Evolutionary conservation across 257 asterid species (phyloP).

Genomic region (Plantago elongata): DNA sequence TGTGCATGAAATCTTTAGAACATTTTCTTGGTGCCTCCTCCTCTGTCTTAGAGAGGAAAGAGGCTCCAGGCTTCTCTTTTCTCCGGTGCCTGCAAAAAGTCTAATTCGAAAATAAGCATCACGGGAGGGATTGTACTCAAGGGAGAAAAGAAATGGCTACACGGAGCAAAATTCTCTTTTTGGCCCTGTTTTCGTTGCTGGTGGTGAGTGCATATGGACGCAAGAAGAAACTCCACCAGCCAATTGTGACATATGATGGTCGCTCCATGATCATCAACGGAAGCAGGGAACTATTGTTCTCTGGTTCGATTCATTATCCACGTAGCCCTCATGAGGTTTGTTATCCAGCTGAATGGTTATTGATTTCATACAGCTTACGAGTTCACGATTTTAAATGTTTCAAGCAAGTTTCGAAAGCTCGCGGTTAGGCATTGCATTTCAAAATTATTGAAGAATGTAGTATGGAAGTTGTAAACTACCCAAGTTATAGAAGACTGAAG

Average conservation of each 20-base stretch:
- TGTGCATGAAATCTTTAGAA: background rate
- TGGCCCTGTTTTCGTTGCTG: conserved; percentile 27
- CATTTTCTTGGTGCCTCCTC: conserved; percentile 9
- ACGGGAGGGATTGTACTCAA: background rate
- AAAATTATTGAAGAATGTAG: no score
- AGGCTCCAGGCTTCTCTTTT: conserved; percentile 14
- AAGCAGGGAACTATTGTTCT: conserved; percentile 52
- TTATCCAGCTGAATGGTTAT: no score
- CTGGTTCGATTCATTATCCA: conserved; percentile 83
- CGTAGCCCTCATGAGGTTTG: conserved; percentile 71
- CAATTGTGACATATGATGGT: conserved; percentile 45
- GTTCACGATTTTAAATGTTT: background rate
- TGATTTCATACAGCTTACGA: no score
- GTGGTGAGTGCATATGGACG: conserved; percentile 14
- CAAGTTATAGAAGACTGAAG: background rate
- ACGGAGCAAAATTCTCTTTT: conserved; percentile 11
- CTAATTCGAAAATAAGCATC: background rate
- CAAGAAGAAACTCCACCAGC: background rate
- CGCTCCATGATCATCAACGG: conserved; percentile 71
- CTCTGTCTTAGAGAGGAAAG: conserved; percentile 27
- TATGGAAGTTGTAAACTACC: background rate
- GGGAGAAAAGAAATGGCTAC: conserved; percentile 15
- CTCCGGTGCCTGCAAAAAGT: background rate
- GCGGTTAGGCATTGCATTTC: no score
- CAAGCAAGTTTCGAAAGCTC: no score